These are phyloP conservation scores for Neospora caninum DNA, from an alignment of 169 alveolate genomes.

Conservation along the genomic window DNA sequence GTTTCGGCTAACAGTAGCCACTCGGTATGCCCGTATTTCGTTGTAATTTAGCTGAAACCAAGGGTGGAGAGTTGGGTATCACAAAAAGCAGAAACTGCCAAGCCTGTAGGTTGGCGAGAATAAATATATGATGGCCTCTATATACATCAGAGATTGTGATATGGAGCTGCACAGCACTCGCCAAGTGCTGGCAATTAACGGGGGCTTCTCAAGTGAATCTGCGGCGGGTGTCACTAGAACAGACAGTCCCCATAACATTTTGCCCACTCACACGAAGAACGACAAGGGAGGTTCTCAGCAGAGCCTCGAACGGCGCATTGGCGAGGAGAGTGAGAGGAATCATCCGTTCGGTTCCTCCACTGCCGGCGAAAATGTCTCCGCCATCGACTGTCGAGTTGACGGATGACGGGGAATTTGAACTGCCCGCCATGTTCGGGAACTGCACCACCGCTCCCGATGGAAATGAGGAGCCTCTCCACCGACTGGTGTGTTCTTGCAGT, in stretches of 20 bases:
- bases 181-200: too few species aligned
- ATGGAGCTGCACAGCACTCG: too few species aligned
- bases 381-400: background rate
- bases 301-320: background rate
- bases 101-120: too few species aligned
- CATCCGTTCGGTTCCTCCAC: background rate
- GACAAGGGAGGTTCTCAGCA: background rate
- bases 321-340: background rate
- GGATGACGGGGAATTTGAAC: background rate
- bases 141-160: too few species aligned
- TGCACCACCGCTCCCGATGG: background rate
- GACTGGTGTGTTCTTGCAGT: background rate
- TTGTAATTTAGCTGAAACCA: background rate
- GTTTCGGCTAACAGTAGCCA: conserved; percentile 6
- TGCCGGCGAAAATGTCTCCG: background rate
- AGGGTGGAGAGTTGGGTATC: background rate
- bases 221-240: too few species aligned
- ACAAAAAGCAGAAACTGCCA: too few species aligned
- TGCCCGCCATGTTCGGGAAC: background rate
- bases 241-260: too few species aligned
- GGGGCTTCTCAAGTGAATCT: too few species aligned
- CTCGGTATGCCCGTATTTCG: conserved; percentile 13
- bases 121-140: too few species aligned
- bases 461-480: background rate
- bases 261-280: conserved; percentile 11